Evolutionary conservation across 306 rosid genomes (phyloP), one percentile per base, ranked within the genome.

Genomic region (Cucurbita argyrosperma): DNA sequence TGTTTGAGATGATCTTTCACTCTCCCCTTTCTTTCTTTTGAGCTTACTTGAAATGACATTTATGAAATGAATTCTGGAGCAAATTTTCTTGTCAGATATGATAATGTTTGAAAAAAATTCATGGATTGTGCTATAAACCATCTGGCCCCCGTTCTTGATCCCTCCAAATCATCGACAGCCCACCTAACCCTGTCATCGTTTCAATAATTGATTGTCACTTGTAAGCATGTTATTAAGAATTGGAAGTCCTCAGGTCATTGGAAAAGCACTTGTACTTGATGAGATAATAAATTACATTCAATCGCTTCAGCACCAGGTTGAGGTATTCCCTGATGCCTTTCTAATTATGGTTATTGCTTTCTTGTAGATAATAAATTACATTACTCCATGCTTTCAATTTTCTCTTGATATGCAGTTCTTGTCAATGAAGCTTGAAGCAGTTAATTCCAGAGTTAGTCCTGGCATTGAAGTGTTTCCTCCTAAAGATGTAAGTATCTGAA

Each of bases 261-360:
- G 98, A 60, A 92, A 92, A 81, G 96, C 96, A 30, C 76, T 87
- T 77, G 98, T 92, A 52, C 98, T 92, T 57, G 98, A 92, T 75
- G 98, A 92, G 88, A 92, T 92, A 66, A 92, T 92, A 58, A 92
- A 92, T 82, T 92, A 92, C 85, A 87, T 92, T 77, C 98, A 92
- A 80, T 90, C 98, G 0, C 87, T 92, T 71, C 98, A 92, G 80
- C 87, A 74, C 71, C 98, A 92, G 80, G 96, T 92, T 57, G 98
- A 92, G 98, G 98, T 87, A 82, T 56, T 42, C 26, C 49, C 39
- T 69, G 14, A 80, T 57, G 37, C 23, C 47, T 67, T 74, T 30
- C 63, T 4, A 61, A 14, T 66, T 71, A 72, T 56, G 37, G 72
- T 8, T 64, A 58, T 19, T 76, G 43, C 18, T n/a, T 60, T 67